Conservation (phyloP, 352 stramenopile species). For the Phytopythium ostracodes region DNA sequence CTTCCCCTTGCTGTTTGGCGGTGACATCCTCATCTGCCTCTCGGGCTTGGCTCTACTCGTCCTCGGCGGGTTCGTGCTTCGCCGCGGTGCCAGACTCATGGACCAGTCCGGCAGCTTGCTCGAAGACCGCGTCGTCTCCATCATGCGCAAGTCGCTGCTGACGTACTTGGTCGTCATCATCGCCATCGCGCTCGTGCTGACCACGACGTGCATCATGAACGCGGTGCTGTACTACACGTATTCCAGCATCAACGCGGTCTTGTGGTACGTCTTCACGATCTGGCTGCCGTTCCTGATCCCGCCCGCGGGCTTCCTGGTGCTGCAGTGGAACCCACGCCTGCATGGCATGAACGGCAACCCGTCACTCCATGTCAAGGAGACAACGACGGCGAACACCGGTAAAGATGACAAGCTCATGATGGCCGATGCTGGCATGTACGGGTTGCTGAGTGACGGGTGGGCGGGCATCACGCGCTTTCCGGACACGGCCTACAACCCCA, state of each 20-base stretch:
- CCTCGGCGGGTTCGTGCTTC: constrained; percentile 64
- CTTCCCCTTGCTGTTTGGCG: constrained; percentile 44
- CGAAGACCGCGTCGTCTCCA: constrained; percentile 61
- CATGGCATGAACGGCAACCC: constrained; percentile 71
- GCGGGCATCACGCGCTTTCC: constrained; percentile 66
- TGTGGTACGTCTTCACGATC: constrained; percentile 80
- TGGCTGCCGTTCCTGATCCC: constrained; percentile 76
- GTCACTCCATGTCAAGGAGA: constrained; percentile 47
- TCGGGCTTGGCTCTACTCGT: constrained; percentile 57
- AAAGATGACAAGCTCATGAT: constrained; percentile 40
- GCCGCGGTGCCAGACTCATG: constrained; percentile 61
- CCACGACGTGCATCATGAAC: constrained; percentile 56
- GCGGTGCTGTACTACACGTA: constrained; percentile 59
- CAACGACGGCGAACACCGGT: constrained; percentile 27
- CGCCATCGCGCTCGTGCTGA: constrained; percentile 62
- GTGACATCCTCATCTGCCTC: constrained; percentile 58
- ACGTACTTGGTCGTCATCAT: constrained; percentile 77
- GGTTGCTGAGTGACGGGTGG: constrained; percentile 58
- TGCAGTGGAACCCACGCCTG: constrained; percentile 83
- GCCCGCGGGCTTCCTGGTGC: constrained; percentile 65
- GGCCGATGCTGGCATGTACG: constrained; percentile 19
- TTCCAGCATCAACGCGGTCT: constrained; percentile 59
- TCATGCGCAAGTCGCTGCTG: constrained; percentile 78
- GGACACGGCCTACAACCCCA: constrained; percentile 67
- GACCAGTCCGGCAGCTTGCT: constrained; percentile 72